Conservation (phyloP, 441 rosid genomes). For the Capsella rubella region DNA sequence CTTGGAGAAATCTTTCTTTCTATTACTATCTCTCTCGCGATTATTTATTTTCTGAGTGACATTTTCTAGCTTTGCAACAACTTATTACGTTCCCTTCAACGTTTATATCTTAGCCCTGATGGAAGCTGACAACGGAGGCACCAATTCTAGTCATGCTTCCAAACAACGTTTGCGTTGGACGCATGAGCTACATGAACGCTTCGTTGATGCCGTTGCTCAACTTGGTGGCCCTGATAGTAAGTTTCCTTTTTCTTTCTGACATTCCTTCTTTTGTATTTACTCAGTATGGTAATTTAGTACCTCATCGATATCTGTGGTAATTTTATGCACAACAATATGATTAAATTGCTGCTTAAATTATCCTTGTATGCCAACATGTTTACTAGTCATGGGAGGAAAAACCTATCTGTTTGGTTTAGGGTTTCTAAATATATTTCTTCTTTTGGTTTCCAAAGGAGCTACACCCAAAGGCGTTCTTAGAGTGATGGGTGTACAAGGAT, state of each 20-base stretch:
- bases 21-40: neutral
- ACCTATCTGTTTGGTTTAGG: conserved; percentile 15
- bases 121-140: conserved; percentile 78
- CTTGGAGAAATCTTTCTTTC: neutral
- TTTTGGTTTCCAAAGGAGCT: conserved; percentile 63
- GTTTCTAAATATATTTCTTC: conserved; percentile 4
- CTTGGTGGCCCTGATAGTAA: conserved; percentile 86
- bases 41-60: conserved; percentile 43
- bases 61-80: conserved; percentile 51
- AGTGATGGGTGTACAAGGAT: conserved; percentile 97
- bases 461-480: conserved; percentile 99
- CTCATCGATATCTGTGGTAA: neutral
- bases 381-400: neutral
- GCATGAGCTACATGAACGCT: conserved; percentile 81
- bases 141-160: conserved; percentile 78
- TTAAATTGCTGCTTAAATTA: neutral
- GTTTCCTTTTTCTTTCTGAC: conserved; percentile 38
- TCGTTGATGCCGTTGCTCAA: conserved; percentile 81
- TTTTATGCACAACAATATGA: neutral
- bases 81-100: conserved; percentile 63
- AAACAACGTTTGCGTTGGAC: conserved; percentile 86
- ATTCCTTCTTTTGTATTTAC: no score
- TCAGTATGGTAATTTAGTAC: neutral
- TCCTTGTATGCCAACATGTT: conserved; percentile 1
- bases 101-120: conserved; percentile 61